A percentile compares a stretch with the other conserved stretches of the same genome.
Evolutionary conservation across 1,284 basidiomycete genomes (phyloP).

Genomic region (Chondrostereum purpureum): DNA sequence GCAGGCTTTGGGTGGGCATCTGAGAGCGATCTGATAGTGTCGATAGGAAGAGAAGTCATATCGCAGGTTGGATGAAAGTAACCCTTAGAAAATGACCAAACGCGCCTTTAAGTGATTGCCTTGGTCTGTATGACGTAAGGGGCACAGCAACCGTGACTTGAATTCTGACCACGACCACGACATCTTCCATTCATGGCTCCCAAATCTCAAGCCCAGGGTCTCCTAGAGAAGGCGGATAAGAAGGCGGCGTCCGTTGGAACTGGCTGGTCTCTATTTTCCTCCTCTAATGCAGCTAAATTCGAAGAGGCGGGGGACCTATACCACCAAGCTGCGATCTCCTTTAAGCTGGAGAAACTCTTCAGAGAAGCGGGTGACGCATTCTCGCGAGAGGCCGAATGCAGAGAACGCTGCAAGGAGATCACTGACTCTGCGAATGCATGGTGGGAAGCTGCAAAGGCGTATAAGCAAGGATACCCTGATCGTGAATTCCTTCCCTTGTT

Average conservation of each 20-base stretch:
- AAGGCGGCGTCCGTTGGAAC: slow-evolving; percentile 77
- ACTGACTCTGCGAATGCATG: slow-evolving; percentile 95
- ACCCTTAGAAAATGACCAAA: neutral
- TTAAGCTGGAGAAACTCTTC: slow-evolving; percentile 92
- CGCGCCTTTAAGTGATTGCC: neutral
- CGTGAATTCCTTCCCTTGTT: slow-evolving; percentile 39
- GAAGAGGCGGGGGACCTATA: slow-evolving; percentile 95
- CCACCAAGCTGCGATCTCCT: slow-evolving; percentile 91
- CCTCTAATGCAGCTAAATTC: slow-evolving; percentile 71
- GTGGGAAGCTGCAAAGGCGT: slow-evolving; percentile 95
- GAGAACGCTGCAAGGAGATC: slow-evolving; percentile 77
- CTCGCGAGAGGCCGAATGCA: slow-evolving; percentile 85
- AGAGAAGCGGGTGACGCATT: slow-evolving; percentile 87
- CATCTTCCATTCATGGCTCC: slow-evolving; percentile 35
- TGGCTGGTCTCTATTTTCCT: slow-evolving; percentile 91
- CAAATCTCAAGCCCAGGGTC: slow-evolving; percentile 61
- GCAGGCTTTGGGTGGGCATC: slow-evolving; percentile 61
- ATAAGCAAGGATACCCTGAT: slow-evolving; percentile 82
- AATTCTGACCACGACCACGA: neutral
- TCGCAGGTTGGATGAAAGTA: slow-evolving; percentile 11
- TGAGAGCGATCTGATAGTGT: slow-evolving; percentile 40
- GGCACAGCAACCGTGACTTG: slow-evolving; percentile 5
- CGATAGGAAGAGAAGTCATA: slow-evolving; percentile 38
- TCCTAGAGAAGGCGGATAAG: slow-evolving; percentile 88
- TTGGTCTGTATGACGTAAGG: slow-evolving; percentile 5